Conservation (phyloP, 495 filamentous ascomycete species). For the Penicillium simplicissimum region DNA sequence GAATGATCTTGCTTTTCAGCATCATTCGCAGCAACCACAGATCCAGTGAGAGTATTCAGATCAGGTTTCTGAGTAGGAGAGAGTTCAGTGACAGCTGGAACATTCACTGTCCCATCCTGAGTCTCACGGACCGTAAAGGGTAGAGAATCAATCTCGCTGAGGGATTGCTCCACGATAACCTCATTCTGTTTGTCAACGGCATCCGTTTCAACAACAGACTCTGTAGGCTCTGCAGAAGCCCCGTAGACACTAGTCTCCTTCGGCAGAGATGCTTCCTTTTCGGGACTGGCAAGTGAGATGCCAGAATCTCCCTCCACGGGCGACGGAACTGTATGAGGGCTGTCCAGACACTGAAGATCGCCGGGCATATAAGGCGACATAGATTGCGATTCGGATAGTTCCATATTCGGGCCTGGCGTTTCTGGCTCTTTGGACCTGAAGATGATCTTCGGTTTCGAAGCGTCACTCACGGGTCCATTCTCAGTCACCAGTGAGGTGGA, state of each 20-base stretch:
- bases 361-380: not conserved
- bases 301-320: constrained; percentile 5
- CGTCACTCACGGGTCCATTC: not conserved
- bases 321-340: not conserved
- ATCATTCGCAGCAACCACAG: not conserved
- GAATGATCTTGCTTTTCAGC: not conserved
- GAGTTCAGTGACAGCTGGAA: not conserved
- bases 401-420: not conserved
- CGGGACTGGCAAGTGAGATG: constrained; percentile 1
- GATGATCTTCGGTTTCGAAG: not conserved
- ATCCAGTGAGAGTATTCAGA: not conserved
- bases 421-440: not conserved
- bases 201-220: not conserved
- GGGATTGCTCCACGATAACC: not conserved
- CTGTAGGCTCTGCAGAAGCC: not conserved
- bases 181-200: not conserved
- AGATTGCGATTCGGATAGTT: not conserved
- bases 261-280: not conserved
- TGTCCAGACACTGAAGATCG: not conserved
- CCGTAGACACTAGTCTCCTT: not conserved
- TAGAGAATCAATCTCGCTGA: not conserved
- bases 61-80: not conserved
- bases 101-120: not conserved
- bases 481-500: not conserved
- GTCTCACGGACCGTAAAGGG: not conserved